Evolutionary conservation across 2,329 filamentous ascomycete species (phyloP), one percentile per base, ranked within the genome.

Genomic region (Xylaria sp.): DNA sequence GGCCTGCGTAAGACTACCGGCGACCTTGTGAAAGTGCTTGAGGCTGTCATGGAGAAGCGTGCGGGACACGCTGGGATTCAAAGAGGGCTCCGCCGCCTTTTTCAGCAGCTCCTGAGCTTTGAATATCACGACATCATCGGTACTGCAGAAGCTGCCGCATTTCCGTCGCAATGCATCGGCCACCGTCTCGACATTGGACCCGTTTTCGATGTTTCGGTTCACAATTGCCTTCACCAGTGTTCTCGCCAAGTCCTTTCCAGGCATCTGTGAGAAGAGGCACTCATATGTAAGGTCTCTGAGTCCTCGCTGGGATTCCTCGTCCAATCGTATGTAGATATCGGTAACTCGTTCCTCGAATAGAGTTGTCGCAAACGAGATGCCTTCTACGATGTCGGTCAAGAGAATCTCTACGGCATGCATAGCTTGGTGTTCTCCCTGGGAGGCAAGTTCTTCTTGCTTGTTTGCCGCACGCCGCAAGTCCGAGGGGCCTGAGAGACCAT

Each of bases 111-210:
- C 94, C 72, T 97, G 93, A 0, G 94, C 94, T 75, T 96, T 97
- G 85, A 99, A 99, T 67, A 97, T 93, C 65, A 97, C 87, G 1
- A 97, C 94, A 76, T 99, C 94, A 65, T 99, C 93, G 0, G 93
- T 87, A 69, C 92, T 97, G 74, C 94, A 99, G 81, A 99, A 99
- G 75, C 90, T 97, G 63, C 94, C 95, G 68, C 94, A 99, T 68
- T 92, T 85, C 67, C 94, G 83, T 52, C 94, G 85, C 54, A 99
- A 78, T n/a, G 92, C 91, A 74, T 99, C 94, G 0, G 94, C 93
- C 23, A 99, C 92, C 0, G 92, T 97, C 76, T 99, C 95, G 18
- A 99, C 93, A 64, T 97, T 99, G 3, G 92, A 93, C 8, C 95
- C 94, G 69, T 91, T 96, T 59, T 93, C 90, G 68, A 99, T 99